Base-by-base conservation (phyloP, 352 stramenopile species). In the Pythium guiyangense region DNA sequence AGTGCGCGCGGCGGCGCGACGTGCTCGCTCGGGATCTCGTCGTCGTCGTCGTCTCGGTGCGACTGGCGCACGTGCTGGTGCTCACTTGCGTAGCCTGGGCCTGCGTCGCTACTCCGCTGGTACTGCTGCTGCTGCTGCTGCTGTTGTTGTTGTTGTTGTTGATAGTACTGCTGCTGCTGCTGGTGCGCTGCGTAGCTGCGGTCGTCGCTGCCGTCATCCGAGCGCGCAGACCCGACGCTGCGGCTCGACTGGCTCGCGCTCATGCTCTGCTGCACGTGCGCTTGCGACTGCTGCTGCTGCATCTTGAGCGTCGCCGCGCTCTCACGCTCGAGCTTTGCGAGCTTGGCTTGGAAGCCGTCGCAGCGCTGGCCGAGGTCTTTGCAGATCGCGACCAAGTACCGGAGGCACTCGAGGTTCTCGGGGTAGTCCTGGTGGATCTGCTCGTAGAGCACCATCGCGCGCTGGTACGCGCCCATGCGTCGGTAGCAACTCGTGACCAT, bases 401-500 rank as follows among this genome's bases (percentile, higher is more conserved):
- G 71, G 45, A 92, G 59, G 66, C 90, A 98, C 70, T 98, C 93
- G 37, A 97, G 77, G 62, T 98, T 97, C 49, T 97, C 87, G 4
- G 94, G 96, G 66, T 98, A 97, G 37, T 97, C 82, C 45, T 92
- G 63, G 71, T 98, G 94, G 55, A 98, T 96, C 59, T 97, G 73
- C 69, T 98, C 83, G 73, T 98, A 99, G 2, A 97, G 71, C 31
- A 92, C 71, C 63, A 98, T 89, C 18, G 96, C 95, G 22, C 90
- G 88, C 43, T 96, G 79, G 62, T 97, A 97, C 20, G 91, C 80
- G 6, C 91, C 92, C 84, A 98, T 96, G 50, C 95, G 80, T 18
- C 96, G 83, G 66, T 98, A 97, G 65, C 96, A 98, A 63, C 82
- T 97, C 15, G 94, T 97, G 45, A 98, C 88, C 96, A 98, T 98